Base-by-base conservation (phyloP, 2,329 filamentous ascomycete genomes). In the Fusarium azukiicola region DNA sequence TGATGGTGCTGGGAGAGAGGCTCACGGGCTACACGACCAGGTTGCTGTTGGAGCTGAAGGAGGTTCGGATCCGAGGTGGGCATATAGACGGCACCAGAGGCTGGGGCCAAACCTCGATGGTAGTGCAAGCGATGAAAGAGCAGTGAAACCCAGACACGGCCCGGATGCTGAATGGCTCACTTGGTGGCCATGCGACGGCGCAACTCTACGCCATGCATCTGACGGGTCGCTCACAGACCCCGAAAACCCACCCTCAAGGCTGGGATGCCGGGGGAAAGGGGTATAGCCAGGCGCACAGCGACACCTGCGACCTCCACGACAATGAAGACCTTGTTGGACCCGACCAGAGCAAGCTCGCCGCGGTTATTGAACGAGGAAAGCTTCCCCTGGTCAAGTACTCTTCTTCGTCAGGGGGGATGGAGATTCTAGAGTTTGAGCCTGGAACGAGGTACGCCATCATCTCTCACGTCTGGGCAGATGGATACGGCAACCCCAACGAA, bases 21-120 rank as follows among this genome's bases (percentile, higher is more conserved):
- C 56, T 63, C 38, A 63, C 56, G 17, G 16, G 56, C 4, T 42
- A 44, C 14, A 44, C 38, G 2, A 63, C 56, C 5, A 12, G 56
- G 5, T 6, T 63, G 13, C 3, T 63, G 7, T 11, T 63, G 38
- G 56, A 63, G 38, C n/a, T 63, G n/a, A 63, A 63, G 19, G 56
- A 63, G 13, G 21, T 16, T 7, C 14, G 13, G 52, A 49, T 69
- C 21, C 67, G 67, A 47, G 42, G 67, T 6, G 49, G 67, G 52
- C 40, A 69, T 40, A 47, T 69, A 10, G 67, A 69, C 17, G 67
- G 67, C 13, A 69, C 27, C 27, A 36, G 52, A 21, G 67, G 67
- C 38, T 69, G 56, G 67, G 50, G 50, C 11, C 67, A 69, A 10
- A 47, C 42, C 3, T 10, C 19, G 9, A 52, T 52, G 10, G 52